These are phyloP conservation scores for Metarhizium rileyi DNA, from an alignment of 2,329 filamentous ascomycete species.

Conservation along the genomic window DNA sequence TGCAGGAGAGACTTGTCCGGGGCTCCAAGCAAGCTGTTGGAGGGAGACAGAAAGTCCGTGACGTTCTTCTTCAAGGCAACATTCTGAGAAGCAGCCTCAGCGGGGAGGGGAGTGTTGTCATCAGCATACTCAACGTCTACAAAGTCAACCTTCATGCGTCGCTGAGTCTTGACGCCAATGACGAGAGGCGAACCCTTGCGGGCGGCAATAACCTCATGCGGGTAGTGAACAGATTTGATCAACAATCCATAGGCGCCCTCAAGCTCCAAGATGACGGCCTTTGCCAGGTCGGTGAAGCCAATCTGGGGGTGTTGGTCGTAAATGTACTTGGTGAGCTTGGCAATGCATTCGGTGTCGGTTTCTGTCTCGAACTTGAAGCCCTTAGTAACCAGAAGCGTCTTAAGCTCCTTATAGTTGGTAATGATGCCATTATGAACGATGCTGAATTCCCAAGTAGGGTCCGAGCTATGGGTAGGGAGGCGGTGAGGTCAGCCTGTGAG, in stretches of 20 bases:
- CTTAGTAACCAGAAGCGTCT: slow-evolving; percentile 84
- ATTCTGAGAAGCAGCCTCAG: slow-evolving; percentile 92
- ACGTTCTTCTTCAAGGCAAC: slow-evolving; percentile 87
- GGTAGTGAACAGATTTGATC: slow-evolving; percentile 97
- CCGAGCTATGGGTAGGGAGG: slow-evolving; percentile 53
- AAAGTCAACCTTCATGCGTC: slow-evolving; percentile 99
- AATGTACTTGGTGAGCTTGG: slow-evolving; percentile 96
- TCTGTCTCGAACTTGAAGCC: slow-evolving; percentile 99
- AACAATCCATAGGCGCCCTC: slow-evolving; percentile 95
- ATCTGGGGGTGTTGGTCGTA: slow-evolving; percentile 90
- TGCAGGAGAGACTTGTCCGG: slow-evolving; percentile 97
- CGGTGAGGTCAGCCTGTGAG: slow-evolving; percentile 8
- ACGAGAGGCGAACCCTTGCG: slow-evolving; percentile 97
- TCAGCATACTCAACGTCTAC: slow-evolving; percentile 97
- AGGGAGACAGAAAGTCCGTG: slow-evolving; percentile 56
- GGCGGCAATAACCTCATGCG: slow-evolving; percentile 93
- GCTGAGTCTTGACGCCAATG: slow-evolving; percentile 91
- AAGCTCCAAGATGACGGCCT: slow-evolving; percentile 96
- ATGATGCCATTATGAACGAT: slow-evolving; percentile 99
- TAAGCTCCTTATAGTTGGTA: slow-evolving; percentile 99
- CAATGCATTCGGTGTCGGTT: slow-evolving; percentile 98
- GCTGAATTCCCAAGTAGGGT: slow-evolving; percentile 89
- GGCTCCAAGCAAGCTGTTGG: slow-evolving; percentile 60
- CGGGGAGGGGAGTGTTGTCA: slow-evolving; percentile 72
- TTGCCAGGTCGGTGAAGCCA: slow-evolving; percentile 91